Evolutionary conservation across 768 basidiomycete genomes (phyloP), one percentile per base, ranked within the genome.

Genomic region (Rhizopogon vinicolor): DNA sequence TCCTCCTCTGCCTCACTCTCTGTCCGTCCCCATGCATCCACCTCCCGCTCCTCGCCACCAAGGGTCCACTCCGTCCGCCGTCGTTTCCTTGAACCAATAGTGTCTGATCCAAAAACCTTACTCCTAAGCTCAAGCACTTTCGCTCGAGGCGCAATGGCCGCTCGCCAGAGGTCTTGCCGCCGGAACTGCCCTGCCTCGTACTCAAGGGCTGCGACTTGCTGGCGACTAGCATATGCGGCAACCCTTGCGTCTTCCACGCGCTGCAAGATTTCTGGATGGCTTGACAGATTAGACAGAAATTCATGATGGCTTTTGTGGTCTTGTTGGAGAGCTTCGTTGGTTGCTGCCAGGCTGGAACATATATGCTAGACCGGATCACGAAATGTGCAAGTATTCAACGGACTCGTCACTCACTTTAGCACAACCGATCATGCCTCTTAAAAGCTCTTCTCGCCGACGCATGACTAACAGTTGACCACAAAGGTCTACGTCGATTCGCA

Each of bases 1-100:
- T 91, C 89, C 62, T 91, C 89, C 63, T 86, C 86, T 19, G 77
- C 88, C 69, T 92, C 89, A 59, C 81, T 83, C 71, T 88, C 87
- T 52, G 87, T 91, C 44, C 88, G 74, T 16, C 89, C 89, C 41
- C 83, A 63, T 41, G 73, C 68, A 68, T 91, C 88, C 43, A 91
- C 88, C 1, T 86, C 66, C 43, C 81, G 72, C 66, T 80, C 78
- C 44, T 68, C 63, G 13, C 87, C 87, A 60, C 86, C 85, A 42
- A 89, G 69, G 56, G 81, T 83, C 84, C 86, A 84, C 66, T 91
- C 87, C 63, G 86, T 65, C 8, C 84, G 77, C 62, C 83, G 84
- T 44, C 83, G 83, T 60, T 83, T 81, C 51, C 57, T 50, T 41
- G 41, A 82, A 68, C 33, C 78, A 63, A 56, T 82, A 65, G 43